phyloP scores from a whole-genome alignment of 2,329 filamentous ascomycete genomes.

The Trichoderma sp. region DNA sequence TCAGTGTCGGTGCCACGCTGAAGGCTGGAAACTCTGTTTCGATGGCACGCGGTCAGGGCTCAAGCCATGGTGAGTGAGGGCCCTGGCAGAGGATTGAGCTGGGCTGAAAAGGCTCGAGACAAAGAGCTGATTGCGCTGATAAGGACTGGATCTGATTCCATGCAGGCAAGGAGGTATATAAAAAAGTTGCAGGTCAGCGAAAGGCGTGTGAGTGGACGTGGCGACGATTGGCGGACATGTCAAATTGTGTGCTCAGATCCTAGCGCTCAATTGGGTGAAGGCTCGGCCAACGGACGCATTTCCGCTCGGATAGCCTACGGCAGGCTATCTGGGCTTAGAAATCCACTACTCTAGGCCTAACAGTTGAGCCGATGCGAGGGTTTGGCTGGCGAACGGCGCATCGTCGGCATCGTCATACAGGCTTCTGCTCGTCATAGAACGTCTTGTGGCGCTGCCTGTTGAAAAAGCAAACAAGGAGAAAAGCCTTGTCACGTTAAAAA shows the following conservation, averaged over 20 bases:
- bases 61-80: background rate
- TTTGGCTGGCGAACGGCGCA: background rate
- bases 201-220: constrained; percentile 20
- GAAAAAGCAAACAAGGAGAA: background rate
- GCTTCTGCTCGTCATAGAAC: background rate
- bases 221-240: constrained; percentile 19
- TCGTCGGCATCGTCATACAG: background rate
- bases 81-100: background rate
- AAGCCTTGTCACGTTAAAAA: background rate
- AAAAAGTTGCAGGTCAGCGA: constrained; percentile 22
- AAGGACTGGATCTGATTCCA: constrained; percentile 1
- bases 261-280: constrained; percentile 21
- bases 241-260: constrained; percentile 24
- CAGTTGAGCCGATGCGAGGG: constrained; percentile 1
- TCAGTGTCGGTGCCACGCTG: too few relatives aligned
- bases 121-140: constrained; percentile 17
- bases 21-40: background rate
- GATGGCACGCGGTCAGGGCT: background rate
- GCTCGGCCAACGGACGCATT: constrained; percentile 12
- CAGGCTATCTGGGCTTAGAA: constrained; percentile 7
- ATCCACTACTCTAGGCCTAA: constrained; percentile 5
- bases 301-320: constrained; percentile 10
- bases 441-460: background rate
- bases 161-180: background rate
- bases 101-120: background rate